phyloP scores from a whole-genome alignment of 2,329 filamentous ascomycete species.

The Curvularia sp. region DNA sequence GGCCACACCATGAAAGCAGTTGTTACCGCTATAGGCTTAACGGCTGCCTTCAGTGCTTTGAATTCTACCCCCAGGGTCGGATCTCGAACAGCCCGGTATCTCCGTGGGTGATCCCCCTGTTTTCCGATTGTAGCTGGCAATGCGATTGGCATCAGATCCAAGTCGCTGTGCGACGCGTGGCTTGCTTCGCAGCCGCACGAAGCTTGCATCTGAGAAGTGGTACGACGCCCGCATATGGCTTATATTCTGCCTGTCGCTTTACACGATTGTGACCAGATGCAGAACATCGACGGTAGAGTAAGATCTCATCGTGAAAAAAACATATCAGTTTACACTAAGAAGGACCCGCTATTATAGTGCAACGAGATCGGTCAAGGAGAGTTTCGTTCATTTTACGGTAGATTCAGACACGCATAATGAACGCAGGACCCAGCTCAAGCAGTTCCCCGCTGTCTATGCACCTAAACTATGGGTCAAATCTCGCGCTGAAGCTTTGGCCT shows the following conservation, averaged over 20 bases:
- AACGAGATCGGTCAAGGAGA: constrained; percentile 22
- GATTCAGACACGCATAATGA: constrained; percentile 28
- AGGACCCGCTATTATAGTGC: constrained; percentile 25
- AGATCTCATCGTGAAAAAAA: constrained; percentile 32
- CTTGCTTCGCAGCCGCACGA: constrained; percentile 34
- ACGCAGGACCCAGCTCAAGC: constrained; percentile 25
- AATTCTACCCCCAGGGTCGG: constrained; percentile 13
- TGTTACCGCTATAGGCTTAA: constrained; percentile 7
- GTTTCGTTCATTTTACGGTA: constrained; percentile 28
- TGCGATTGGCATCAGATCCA: not conserved
- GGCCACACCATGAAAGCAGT: constrained; percentile 18
- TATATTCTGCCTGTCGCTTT: constrained; percentile 39
- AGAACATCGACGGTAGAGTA: constrained; percentile 27
- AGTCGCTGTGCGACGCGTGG: constrained; percentile 7
- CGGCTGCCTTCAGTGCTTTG: constrained; percentile 17
- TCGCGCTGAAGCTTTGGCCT: constrained; percentile 2
- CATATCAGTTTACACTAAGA: constrained; percentile 35
- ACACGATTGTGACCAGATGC: constrained; percentile 35
- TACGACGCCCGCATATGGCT: constrained; percentile 38
- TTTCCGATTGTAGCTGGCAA: constrained; percentile 7
- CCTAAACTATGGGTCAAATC: constrained; percentile 3
- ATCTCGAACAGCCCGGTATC: constrained; percentile 11
- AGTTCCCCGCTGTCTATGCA: constrained; percentile 23
- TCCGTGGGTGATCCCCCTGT: constrained; percentile 1
- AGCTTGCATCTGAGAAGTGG: constrained; percentile 29